Conservation (phyloP, 2,329 filamentous ascomycete species). For the Pyrenophora tritici-repentis region DNA sequence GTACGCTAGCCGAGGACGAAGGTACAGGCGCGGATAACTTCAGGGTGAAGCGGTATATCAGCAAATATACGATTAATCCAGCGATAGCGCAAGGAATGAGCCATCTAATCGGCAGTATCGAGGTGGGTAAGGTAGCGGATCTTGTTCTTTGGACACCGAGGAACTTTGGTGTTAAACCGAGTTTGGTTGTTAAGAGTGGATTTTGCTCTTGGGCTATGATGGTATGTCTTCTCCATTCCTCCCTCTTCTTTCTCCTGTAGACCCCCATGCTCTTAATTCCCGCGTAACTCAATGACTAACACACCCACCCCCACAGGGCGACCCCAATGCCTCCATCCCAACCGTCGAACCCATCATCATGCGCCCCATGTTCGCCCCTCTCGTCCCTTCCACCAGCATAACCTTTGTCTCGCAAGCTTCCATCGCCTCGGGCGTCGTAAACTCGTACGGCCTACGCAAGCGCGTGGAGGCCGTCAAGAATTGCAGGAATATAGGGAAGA, state of each 20-base stretch:
- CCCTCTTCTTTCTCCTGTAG: constrained; percentile 4
- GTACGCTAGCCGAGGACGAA: constrained; percentile 74
- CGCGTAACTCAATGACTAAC: not conserved
- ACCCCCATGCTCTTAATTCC: not conserved
- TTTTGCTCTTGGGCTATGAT: constrained; percentile 83
- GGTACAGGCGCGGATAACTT: constrained; percentile 85
- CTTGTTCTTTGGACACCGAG: constrained; percentile 84
- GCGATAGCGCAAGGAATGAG: constrained; percentile 88
- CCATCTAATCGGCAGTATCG: constrained; percentile 83
- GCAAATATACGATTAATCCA: constrained; percentile 96
- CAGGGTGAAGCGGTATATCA: constrained; percentile 87
- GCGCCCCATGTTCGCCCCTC: constrained; percentile 82
- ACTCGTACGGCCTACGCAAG: constrained; percentile 76
- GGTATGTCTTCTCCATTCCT: constrained; percentile 57
- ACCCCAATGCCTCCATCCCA: constrained; percentile 68
- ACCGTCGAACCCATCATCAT: constrained; percentile 84
- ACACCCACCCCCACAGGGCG: constrained; percentile 41
- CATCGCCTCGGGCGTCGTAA: constrained; percentile 68
- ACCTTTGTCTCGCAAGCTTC: constrained; percentile 81
- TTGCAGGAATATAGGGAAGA: constrained; percentile 77
- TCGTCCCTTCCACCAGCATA: constrained; percentile 73
- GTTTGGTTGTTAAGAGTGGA: constrained; percentile 81
- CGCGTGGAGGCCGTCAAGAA: constrained; percentile 78
- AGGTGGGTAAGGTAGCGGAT: constrained; percentile 89
- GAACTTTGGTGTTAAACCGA: constrained; percentile 87